These are phyloP conservation scores for Pichia sp. DNA, from an alignment of 1,139 yeast genomes.

Conservation along the genomic window DNA sequence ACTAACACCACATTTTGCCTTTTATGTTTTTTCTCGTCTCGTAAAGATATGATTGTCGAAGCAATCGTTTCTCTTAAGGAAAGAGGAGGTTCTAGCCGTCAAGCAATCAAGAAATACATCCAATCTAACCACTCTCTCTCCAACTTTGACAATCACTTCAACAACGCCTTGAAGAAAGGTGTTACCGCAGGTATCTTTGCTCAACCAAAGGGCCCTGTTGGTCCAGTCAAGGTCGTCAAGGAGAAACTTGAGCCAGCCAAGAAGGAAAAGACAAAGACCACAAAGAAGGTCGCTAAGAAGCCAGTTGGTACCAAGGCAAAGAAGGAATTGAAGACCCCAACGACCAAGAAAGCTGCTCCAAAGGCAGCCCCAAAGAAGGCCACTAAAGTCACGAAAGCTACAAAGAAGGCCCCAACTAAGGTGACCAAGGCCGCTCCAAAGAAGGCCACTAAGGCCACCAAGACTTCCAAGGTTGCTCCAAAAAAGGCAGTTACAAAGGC, in stretches of 20 bases:
- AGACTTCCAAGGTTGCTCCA: conserved; percentile 7
- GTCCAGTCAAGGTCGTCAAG: conserved; percentile 63
- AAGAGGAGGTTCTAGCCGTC: conserved; percentile 76
- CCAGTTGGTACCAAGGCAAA: conserved; percentile 13
- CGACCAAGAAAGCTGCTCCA: conserved; percentile 17
- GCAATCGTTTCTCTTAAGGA: conserved; percentile 72
- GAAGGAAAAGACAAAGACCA: not conserved
- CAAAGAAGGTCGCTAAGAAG: conserved; percentile 24
- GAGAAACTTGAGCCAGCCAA: conserved; percentile 12
- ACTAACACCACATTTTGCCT: not conserved
- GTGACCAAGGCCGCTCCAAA: conserved; percentile 18
- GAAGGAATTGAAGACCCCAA: conserved; percentile 15
- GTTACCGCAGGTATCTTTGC: conserved; percentile 70
- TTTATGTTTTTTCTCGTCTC: not conserved
- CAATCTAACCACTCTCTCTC: conserved; percentile 54
- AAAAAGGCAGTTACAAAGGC: conserved; percentile 8
- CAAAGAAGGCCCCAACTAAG: conserved; percentile 23
- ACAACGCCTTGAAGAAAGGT: conserved; percentile 75
- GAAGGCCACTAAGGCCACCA: conserved; percentile 3
- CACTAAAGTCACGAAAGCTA: not conserved
- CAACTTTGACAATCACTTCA: conserved; percentile 73
- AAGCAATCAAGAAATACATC: conserved; percentile 61
- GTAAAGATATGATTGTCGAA: conserved; percentile 65
- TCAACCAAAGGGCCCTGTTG: conserved; percentile 87
- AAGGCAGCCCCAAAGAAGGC: conserved; percentile 26